These are phyloP conservation scores for Sporopachydermia lactativora DNA, from an alignment of 805 yeast species.

Conservation along the genomic window DNA sequence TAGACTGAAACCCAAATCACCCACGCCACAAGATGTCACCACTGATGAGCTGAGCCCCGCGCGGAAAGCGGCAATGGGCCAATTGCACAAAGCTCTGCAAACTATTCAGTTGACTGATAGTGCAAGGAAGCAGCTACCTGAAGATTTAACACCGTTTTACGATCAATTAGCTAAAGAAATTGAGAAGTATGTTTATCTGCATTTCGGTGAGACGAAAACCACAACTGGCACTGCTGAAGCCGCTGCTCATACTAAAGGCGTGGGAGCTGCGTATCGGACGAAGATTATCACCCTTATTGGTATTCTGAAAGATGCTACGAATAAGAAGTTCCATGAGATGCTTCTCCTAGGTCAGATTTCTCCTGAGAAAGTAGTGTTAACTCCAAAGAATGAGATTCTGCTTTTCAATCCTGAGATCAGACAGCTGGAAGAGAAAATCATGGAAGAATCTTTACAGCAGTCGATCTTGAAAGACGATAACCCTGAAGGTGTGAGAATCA, in stretches of 20 bases:
- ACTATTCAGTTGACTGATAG: neutral
- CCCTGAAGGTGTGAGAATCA: slow-evolving; percentile 35
- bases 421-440: slow-evolving; percentile 54
- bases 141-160: neutral
- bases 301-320: slow-evolving; percentile 4
- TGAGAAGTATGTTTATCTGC: neutral
- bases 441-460: slow-evolving; percentile 52
- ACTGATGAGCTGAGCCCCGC: neutral
- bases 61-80: neutral
- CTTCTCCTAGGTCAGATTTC: neutral
- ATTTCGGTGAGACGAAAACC: neutral
- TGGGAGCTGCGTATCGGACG: neutral
- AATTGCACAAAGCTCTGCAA: neutral
- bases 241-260: neutral
- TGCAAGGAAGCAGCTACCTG: neutral
- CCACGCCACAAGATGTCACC: too few relatives aligned
- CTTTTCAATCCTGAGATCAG: slow-evolving; percentile 63
- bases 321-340: slow-evolving; percentile 5
- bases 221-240: too few relatives aligned
- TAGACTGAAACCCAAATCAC: too few relatives aligned
- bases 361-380: neutral
- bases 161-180: neutral
- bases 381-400: slow-evolving; percentile 1
- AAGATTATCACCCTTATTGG: slow-evolving; percentile 1
- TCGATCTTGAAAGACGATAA: slow-evolving; percentile 50